Base-by-base conservation (phyloP, 352 stramenopile genomes). In the Hyaloperonospora brassicae region DNA sequence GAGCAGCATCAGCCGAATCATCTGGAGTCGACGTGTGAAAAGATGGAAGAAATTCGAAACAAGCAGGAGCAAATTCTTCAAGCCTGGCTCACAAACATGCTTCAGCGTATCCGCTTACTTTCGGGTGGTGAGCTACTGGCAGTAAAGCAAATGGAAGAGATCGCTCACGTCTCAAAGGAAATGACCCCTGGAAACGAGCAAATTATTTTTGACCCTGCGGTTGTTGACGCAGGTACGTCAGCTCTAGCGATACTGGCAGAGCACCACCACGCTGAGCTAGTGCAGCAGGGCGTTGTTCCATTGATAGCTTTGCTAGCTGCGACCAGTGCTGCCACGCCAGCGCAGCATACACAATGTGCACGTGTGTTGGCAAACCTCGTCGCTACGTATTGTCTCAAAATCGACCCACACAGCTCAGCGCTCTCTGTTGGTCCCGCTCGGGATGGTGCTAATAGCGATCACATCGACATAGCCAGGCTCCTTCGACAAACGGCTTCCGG, bases 341-440 rank as follows among this genome's bases (percentile, higher is more conserved):
- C 63, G 21, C 52, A 57, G n/a, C 68, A 72, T 44, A 68, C 69
- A 1, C 72, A 89, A 52, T 89, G 84, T 23, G 76, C 81, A 39
- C 76, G 80, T 6, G 76, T 91, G n/a, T 46, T 93, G 45, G 79
- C 84, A 5, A 93, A 93, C 47, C 51, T 91, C 1, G 66, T 85
- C 0, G 79, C 81, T 2, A 61, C 69, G 0, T 87, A 72, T 45
- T 83, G 74, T 14, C 59, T 67, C 14, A 58, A 74, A 13, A 61
- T 87, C 13, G 61, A 74, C 30, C 46, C 59, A 50, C 57, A 40
- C 47, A 69, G 52, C 53, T 64, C 62, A 41, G 48, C 53, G n/a
- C 58, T 64, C 30, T 56, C 50, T 38, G 58, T 31, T 27, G 62
- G 68, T 47, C 41, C 36, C 38, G 30, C 34, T 46, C 48, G 22